phyloP scores from a whole-genome alignment of 306 rosid species.

The Echinosophora koreensis region DNA sequence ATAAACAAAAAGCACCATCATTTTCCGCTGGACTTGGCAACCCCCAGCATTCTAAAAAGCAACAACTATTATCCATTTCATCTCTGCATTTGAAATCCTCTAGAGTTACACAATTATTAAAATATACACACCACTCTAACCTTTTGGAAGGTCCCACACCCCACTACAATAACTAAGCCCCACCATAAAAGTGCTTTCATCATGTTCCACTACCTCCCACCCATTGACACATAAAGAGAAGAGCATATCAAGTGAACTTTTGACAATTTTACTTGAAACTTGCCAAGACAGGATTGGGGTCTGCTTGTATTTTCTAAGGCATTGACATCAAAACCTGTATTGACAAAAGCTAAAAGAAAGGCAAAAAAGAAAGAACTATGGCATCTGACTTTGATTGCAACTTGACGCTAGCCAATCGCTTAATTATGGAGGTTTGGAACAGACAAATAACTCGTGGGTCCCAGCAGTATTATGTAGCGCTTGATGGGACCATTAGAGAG shows the following conservation, averaged over 20 bases:
- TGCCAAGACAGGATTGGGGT: slow-evolving; percentile 65
- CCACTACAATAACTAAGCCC: slow-evolving; percentile 82
- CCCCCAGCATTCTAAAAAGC: slow-evolving; percentile 56
- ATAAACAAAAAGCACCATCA: slow-evolving; percentile 60
- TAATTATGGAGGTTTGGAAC: slow-evolving; percentile 60
- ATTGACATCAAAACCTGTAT: slow-evolving; percentile 77
- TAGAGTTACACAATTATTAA: slow-evolving; percentile 50
- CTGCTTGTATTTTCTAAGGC: slow-evolving; percentile 70
- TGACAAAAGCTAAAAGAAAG: slow-evolving; percentile 73
- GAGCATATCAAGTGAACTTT: slow-evolving; percentile 78
- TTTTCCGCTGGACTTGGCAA: slow-evolving; percentile 54
- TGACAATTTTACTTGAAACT: slow-evolving; percentile 75
- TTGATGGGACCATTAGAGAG: slow-evolving; percentile 47
- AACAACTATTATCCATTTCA: slow-evolving; percentile 58
- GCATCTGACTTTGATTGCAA: slow-evolving; percentile 98
- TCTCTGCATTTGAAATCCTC: slow-evolving; percentile 50
- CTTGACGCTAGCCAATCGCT: slow-evolving; percentile 66
- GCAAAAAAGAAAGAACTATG: slow-evolving; percentile 64
- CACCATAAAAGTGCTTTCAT: slow-evolving; percentile 78
- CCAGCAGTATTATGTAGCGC: slow-evolving; percentile 60
- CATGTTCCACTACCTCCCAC: slow-evolving; percentile 85
- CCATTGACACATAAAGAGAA: slow-evolving; percentile 58
- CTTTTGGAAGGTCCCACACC: slow-evolving; percentile 83
- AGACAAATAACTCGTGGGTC: slow-evolving; percentile 66
- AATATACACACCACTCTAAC: slow-evolving; percentile 60